Evolutionary conservation across 805 yeast genomes (phyloP), one percentile per base, ranked within the genome.

Genomic region (Citeromyces nyonsensis): DNA sequence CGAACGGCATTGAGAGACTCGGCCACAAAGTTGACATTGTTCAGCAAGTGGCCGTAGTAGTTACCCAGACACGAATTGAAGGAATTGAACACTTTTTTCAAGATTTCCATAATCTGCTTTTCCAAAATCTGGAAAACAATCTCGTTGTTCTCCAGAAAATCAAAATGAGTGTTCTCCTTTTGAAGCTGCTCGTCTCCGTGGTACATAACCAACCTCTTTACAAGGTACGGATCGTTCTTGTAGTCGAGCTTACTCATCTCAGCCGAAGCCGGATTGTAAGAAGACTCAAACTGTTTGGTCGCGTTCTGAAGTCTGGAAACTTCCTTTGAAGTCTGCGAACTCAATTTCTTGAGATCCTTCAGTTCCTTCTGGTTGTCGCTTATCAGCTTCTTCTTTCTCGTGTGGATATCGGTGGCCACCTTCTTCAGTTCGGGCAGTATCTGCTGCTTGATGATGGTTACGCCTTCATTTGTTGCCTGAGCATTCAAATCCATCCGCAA

Each of bases 141-240:
- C 51, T 68, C 73, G 32, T 54, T 49, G 32, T 52, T 47, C 30
- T 56, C 47, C 18, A 69, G 48, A 26, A 63, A 61, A 35, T 63
- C 69, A 14, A 61, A 48, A 37, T 62, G 64, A 15, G 43, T 40
- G 43, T 67, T 65, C 43, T 69, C 74, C 40, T 57, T 57, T 27
- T 45, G 46, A 20, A 68, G 40, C 45, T 68, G 73, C 20, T 42
- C 47, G 9, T 51, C 53, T 4, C 67, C 60, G 30, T 54, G 47
- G 29, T 47, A 42, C 18, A 54, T 35, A 3, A 61, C 49, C 3
- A 37, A 29, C 33, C 71, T 58, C 41, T 59, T 58, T 29, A 56
- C 38, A 18, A 66, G 41, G 39, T 59, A 68, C 5, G 75, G 75
- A 40, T 68, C 75, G 26, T 48, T 48, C 30, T 49, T 45, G 33